Evolutionary conservation across 352 stramenopile genomes (phyloP), one percentile per base, ranked within the genome.

Genomic region (Pythium myriotylum): DNA sequence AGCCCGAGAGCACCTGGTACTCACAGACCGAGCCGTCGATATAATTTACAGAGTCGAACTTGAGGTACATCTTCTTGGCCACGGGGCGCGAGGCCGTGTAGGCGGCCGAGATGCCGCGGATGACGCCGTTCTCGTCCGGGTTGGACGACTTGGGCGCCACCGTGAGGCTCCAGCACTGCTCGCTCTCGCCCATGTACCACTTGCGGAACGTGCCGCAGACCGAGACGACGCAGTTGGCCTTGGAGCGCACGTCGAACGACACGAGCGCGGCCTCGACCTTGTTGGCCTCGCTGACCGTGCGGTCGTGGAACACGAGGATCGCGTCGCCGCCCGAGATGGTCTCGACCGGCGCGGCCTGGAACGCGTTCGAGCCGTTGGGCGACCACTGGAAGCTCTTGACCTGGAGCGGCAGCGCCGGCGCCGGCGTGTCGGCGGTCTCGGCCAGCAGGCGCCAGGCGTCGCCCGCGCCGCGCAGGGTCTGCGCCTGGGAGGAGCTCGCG

Each of bases 11-110:
- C 54, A 92, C 79, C 64, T 89, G 70, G 63, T 92, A 92, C 63
- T 86, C 55, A 69, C 83, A 92, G 41, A 54, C 67, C 10, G 69
- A 79, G 55, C 74, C 79, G 68, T 89, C 77, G 52, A 92, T 90
- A 33, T 87, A 88, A 67, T 92, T 92, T 26, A 70, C 79, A 39
- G 76, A 66, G 67, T 92, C 83, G 51, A 92, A 92, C 59, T 92
- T 92, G 49, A 92, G 73, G 62, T 90, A 92, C 45, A 92, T 67
- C 50, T 84, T 88, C 19, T 64, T 73, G 29, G 83, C 83, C 22
- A 87, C 74, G 1, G 79, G 83, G 14, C 71, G 73, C 16, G 64
- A 29, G 23, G 70, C 60, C 20, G 70, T 78, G 62, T 86, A 92
- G 19, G 80, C 83, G 1, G 83, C 83, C 66, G 79, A 89, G 49